A percentile compares a stretch with the other conserved stretches of the same genome.
phyloP scores from a whole-genome alignment of 139 green algal species.

The Coelastrella sp. region DNA sequence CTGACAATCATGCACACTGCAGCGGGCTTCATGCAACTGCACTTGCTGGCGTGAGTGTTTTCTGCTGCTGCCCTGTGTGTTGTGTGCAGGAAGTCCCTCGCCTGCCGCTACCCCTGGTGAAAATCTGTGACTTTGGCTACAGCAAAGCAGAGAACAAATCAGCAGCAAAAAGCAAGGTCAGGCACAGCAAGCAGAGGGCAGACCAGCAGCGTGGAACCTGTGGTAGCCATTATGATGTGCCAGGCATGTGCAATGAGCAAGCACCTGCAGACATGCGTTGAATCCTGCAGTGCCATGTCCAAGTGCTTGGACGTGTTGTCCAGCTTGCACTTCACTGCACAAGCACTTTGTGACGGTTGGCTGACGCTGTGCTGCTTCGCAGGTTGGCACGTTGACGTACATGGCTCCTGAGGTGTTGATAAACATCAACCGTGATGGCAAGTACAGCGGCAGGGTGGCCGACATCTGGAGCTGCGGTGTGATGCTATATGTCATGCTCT shows the following conservation, averaged over 20 bases:
- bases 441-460: slow-evolving; percentile 89
- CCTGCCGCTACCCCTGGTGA: slow-evolving; percentile 66
- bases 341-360: too few relatives aligned
- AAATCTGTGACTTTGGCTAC: slow-evolving; percentile 82
- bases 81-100: slow-evolving; percentile 32
- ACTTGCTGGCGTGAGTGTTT: not conserved
- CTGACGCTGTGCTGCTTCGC: slow-evolving; percentile 51
- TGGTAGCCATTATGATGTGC: not conserved
- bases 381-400: slow-evolving; percentile 98
- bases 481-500: slow-evolving; percentile 98
- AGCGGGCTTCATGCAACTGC: not conserved
- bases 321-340: too few relatives aligned
- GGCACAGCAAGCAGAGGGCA: too few relatives aligned
- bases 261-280: not conserved
- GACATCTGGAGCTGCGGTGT: slow-evolving; percentile 93
- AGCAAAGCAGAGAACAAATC: slow-evolving; percentile 62
- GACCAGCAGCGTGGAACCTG: not conserved
- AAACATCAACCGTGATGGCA: slow-evolving; percentile 86
- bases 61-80: not conserved
- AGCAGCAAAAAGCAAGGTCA: slow-evolving; percentile 59
- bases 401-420: slow-evolving; percentile 96
- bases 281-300: not conserved
- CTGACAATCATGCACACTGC: not conserved
- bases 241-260: too few relatives aligned
- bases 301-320: too few relatives aligned